Percentiles rank a stretch among this genome's conserved stretches.
Evolutionary conservation across 1,284 basidiomycete species (phyloP).

Genomic region (Pulchroboletus neoregius): DNA sequence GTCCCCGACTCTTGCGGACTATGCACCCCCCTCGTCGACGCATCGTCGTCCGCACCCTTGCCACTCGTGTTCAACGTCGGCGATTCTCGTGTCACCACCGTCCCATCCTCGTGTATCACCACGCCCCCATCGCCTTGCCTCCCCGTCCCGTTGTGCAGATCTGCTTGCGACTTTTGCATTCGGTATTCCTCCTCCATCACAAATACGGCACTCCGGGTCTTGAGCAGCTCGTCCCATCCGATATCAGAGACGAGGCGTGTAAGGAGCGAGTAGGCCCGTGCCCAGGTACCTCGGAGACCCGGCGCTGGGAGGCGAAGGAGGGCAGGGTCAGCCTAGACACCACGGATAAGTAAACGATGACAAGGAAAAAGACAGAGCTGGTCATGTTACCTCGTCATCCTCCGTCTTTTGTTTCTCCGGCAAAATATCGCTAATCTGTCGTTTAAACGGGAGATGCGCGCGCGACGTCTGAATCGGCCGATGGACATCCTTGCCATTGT

Average conservation of each 20-base stretch:
- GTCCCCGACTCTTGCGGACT: slow-evolving; percentile 30
- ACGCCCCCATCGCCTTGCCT: slow-evolving; percentile 21
- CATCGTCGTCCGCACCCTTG: slow-evolving; percentile 60
- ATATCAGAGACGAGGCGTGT: slow-evolving; percentile 89
- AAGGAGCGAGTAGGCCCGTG: slow-evolving; percentile 88
- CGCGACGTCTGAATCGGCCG: slow-evolving; percentile 79
- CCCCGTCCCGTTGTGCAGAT: slow-evolving; percentile 39
- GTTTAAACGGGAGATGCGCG: slow-evolving; percentile 84
- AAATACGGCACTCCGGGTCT: slow-evolving; percentile 91
- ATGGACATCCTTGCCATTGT: slow-evolving; percentile 94
- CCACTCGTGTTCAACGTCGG: slow-evolving; percentile 26
- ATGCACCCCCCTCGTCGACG: slow-evolving; percentile 62
- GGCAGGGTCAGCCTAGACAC: slow-evolving; percentile 78
- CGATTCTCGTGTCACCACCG: slow-evolving; percentile 30
- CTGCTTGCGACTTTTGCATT: slow-evolving; percentile 72
- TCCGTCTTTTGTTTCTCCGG: slow-evolving; percentile 69
- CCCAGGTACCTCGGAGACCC: slow-evolving; percentile 92
- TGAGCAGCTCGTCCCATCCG: slow-evolving; percentile 98
- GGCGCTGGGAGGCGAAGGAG: slow-evolving; percentile 92
- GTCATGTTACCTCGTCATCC: slow-evolving; percentile 70
- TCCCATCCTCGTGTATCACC: slow-evolving; percentile 58
- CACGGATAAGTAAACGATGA: neutral
- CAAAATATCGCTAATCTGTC: slow-evolving; percentile 79
- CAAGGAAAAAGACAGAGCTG: neutral
- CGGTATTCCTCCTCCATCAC: slow-evolving; percentile 99